Percentiles rank a stretch among this genome's conserved stretches.
These are phyloP conservation scores for Tolypocladium tropicale DNA, from an alignment of 2,329 filamentous ascomycete species.

Conservation along the genomic window DNA sequence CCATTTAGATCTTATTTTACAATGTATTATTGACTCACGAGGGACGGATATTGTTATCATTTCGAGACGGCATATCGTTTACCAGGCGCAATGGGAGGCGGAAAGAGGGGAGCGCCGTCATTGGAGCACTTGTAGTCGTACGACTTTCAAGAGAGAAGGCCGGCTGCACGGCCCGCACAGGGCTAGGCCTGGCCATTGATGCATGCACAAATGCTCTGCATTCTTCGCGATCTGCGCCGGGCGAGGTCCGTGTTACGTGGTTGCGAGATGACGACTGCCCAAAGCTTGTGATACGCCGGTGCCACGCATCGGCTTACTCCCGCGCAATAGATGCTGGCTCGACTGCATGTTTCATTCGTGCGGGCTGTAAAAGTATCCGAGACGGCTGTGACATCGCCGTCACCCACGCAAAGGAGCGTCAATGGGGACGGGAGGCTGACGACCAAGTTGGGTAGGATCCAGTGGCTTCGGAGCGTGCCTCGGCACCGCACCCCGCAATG, in stretches of 20 bases:
- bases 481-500: background rate
- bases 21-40: slow-evolving; percentile 1
- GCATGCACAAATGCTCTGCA: background rate
- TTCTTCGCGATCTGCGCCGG: background rate
- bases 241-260: background rate
- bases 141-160: background rate
- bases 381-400: no score
- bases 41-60: background rate
- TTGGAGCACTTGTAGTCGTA: no score
- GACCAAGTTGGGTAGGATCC: background rate
- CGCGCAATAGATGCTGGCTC: background rate
- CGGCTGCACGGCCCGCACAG: background rate
- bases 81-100: background rate
- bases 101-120: background rate
- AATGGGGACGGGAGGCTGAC: no score
- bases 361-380: no score
- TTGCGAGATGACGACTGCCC: background rate
- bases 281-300: background rate
- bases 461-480: background rate
- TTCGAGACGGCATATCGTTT: background rate
- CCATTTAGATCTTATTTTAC: background rate
- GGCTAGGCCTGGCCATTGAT: background rate
- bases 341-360: background rate
- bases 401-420: no score
- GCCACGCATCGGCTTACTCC: background rate